Base-by-base conservation (phyloP, 768 basidiomycete genomes). In the Agrocybe praecox region DNA sequence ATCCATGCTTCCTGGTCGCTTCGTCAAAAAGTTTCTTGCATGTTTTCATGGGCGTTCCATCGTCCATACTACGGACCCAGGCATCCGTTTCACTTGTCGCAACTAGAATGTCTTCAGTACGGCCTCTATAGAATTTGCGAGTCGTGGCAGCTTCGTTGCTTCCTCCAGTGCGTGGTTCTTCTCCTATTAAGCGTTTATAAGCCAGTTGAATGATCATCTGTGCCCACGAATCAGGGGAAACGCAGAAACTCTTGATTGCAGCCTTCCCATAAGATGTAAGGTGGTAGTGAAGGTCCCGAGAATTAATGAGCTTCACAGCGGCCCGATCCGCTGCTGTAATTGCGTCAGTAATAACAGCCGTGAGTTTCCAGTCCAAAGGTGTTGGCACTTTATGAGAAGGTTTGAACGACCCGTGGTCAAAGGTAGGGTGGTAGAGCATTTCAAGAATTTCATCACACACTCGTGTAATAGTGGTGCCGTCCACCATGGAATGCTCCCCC, bases 81-180 rank as follows among this genome's bases (percentile, higher is more conserved):
- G 80, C 82, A 65, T 92, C 90, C 29, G 86, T 83, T 72, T 96
- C 89, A 45, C 75, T 76, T 11, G 84, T 88, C 15, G 93, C 88
- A 47, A 93, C 88, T 6, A 95, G 80, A 56, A 98, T 93, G n/a
- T 92, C 88, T 74, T 98, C 96, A 23, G 96, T 98, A 45, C 96
- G 82, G 15, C 96, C 96, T 67, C 94, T 91, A 72, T 82, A 81
- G 72, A 90, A 97, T 69, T 82, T 85, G 32, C 96, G 81, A n/a
- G 94, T 95, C 58, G 91, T 88, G 32, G 94, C 94, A 55, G 93
- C 90, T 74, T 98, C 96, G 68, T 98, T 97, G n/a, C 94, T 94
- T 5, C 84, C 92, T 2, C 91, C 94, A 26, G 76, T 75, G 59
- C 85, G 71, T 75, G 79, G 76, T 34, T 78, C 71, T n/a, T 69